Base-by-base conservation (phyloP, 345 rosid species). In the Salix brachista region DNA sequence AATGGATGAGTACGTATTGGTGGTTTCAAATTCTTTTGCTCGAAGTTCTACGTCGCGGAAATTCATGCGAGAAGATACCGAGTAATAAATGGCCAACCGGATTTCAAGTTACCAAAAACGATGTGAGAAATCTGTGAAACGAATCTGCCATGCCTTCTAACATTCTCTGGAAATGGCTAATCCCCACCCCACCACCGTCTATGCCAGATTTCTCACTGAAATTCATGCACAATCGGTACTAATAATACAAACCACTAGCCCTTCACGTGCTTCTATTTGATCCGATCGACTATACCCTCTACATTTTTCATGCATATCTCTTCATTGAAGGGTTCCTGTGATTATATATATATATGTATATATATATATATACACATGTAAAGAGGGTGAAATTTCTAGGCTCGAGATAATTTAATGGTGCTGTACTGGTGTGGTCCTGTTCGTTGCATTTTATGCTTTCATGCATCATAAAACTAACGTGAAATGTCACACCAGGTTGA, bases 151-250 rank as follows among this genome's bases (percentile, higher is more conserved):
- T 65, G 6, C 44, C 42, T 48, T 71, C 65, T 69, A 77, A 83
- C 86, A 81, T 86, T 83, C 85, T 81, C 79, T 79, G 82, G 25
- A 70, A 36, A 12, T 69, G 67, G 23, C 10, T 70, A 28, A 64
- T 42, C 58, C 71, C 61, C 75, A 32, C 1, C 18, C 50, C 16
- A 46, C 62, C 62, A 58, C 28, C 12, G 28, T 26, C 62, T n/a
- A 3, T n/a, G 4, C 71, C 67, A 30, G 44, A 21, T 14, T 72
- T 41, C 67, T 70, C 82, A 69, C 86, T 80, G 73, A 80, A 86
- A 48, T 81, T 80, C 74, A 72, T 77, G 81, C 18, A 21, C 52
- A 56, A 71, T 52, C 0, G 5, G 16, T 26, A 18, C 3, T 2
- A 19, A 56, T 50, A 23, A 67, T 23, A 6, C 42, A 9, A 14